Evolutionary conservation across 495 filamentous ascomycete species (phyloP).

Genomic region (Hypoxylon trugodes): DNA sequence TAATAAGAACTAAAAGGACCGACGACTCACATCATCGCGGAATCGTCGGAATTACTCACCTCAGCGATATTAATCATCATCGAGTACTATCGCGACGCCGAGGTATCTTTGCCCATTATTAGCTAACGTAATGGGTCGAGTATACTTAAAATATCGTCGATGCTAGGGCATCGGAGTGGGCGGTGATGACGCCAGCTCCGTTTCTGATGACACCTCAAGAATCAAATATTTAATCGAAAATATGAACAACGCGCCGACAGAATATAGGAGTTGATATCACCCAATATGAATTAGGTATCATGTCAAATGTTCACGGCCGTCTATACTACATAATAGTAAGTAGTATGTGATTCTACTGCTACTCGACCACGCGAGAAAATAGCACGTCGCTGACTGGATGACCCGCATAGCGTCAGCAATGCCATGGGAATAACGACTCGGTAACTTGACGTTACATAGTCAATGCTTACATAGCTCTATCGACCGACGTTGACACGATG

Average conservation of each 20-base stretch:
- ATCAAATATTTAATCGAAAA: neutral
- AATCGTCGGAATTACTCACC: too few relatives aligned
- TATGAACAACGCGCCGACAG: neutral
- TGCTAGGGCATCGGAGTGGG: neutral
- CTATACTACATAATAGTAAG: neutral
- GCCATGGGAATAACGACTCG: neutral
- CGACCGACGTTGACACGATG: too few relatives aligned
- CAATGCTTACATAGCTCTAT: slow-evolving; percentile 1
- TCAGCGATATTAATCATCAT: neutral
- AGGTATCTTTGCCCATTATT: neutral
- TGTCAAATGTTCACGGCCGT: too few relatives aligned
- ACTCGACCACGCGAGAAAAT: neutral
- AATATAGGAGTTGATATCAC: neutral
- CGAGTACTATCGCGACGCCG: neutral
- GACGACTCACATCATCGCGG: too few relatives aligned
- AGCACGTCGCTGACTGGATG: neutral
- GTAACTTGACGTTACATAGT: neutral
- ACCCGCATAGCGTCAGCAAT: slow-evolving; percentile 6
- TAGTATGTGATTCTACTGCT: neutral
- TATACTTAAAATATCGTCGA: neutral
- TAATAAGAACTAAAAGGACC: too few relatives aligned
- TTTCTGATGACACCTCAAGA: neutral
- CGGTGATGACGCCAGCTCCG: slow-evolving; percentile 23
- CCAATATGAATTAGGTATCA: too few relatives aligned
- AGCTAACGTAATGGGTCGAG: neutral